Evolutionary conservation across 352 stramenopile genomes (phyloP).

Genomic region (Phytophthora meadii): DNA sequence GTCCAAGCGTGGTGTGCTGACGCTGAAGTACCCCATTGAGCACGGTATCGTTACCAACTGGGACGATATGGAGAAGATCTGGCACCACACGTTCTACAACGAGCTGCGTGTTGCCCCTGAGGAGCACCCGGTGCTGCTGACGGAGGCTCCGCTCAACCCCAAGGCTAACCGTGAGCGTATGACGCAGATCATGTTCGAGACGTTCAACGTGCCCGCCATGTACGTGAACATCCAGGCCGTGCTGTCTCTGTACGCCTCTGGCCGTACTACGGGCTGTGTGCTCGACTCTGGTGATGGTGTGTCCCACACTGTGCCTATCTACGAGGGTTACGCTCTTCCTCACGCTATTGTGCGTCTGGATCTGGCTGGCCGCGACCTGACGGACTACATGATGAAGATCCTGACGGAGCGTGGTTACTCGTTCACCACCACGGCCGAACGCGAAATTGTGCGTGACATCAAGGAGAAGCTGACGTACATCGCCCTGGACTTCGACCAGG

Average conservation of each 20-base stretch:
- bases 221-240: slow-evolving; percentile 96
- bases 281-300: slow-evolving; percentile 95
- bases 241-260: slow-evolving; percentile 95
- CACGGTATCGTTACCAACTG: slow-evolving; percentile 99
- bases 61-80: slow-evolving; percentile 99
- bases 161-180: slow-evolving; percentile 93
- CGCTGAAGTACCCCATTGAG: slow-evolving; percentile 98
- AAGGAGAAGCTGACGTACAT: slow-evolving; percentile 98
- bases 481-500: slow-evolving; percentile 94
- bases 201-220: slow-evolving; percentile 93
- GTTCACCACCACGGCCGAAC: slow-evolving; percentile 95
- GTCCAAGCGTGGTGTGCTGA: slow-evolving; percentile 93
- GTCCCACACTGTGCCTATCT: slow-evolving; percentile 95
- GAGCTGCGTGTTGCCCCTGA: slow-evolving; percentile 95
- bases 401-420: slow-evolving; percentile 95
- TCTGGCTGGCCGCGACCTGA: slow-evolving; percentile 94
- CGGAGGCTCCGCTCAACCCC: slow-evolving; percentile 95
- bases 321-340: slow-evolving; percentile 95
- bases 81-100: slow-evolving; percentile 99
- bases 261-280: slow-evolving; percentile 96
- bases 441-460: slow-evolving; percentile 97
- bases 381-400: slow-evolving; percentile 98
- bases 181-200: slow-evolving; percentile 98
- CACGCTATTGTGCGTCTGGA: slow-evolving; percentile 96
- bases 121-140: slow-evolving; percentile 96